Base-by-base conservation (phyloP, 345 rosid species). In the Gossypium bickii region DNA sequence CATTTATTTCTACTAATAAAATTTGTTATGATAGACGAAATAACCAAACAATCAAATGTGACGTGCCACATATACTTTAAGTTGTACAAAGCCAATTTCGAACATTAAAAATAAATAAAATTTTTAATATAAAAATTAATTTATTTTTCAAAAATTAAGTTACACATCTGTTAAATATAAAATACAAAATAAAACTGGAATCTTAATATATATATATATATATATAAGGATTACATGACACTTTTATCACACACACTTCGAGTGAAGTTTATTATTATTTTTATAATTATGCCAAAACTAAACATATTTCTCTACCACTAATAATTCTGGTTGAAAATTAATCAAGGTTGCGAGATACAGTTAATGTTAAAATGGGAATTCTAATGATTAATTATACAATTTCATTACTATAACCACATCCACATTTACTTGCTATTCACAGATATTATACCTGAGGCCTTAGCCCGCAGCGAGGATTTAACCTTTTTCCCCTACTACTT, bases 401-500 rank as follows among this genome's bases (percentile, higher is more conserved):
- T 1, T 7, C 7, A 52, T 52, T 52, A 16, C 56, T 52, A 17
- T 52, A 16, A 52, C 52, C 52, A 48, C 52, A 0, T 17, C 57
- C 57, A 17, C 9, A 17, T 52, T 34, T 52, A 20, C 57, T 15
- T 52, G 57, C 9, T 16, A 52, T 13, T n/a, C 5, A 62, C 67
- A 16, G 8, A 62, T 62, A 29, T 16, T 71, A 78, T 53, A 48
- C 53, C 9, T 17, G 47, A 34, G 73, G 58, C 17, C 67, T 11
- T 3, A 9, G 13, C 12, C n/a, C 7, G 7, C 18, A 0, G 11
- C 13, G 70, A 51, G 18, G 57, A 13, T 47, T 61, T 70, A 18
- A 17, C 74, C 76, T 64, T 47, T 66, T 82, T 9, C 82, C 77
- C 67, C 80, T 64, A 11, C 80, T 69, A 18, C 82, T 29, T 29